Evolutionary conservation across 345 rosid genomes (phyloP).

Genomic region (Moringa oleifera): DNA sequence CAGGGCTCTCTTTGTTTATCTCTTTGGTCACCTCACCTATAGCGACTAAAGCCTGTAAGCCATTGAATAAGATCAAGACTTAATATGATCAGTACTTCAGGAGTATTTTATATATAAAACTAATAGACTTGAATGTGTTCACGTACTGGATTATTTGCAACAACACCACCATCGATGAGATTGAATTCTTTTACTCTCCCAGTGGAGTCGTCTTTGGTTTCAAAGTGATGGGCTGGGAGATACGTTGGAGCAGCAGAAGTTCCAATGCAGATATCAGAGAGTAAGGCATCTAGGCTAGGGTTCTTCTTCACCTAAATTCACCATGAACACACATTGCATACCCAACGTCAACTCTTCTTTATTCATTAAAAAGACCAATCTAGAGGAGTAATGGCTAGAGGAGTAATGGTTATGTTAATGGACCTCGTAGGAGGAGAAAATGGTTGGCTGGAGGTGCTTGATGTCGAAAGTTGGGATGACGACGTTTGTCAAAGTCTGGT

Average conservation of each 20-base stretch:
- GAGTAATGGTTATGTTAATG: neutral
- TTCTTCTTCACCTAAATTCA: conserved; percentile 27
- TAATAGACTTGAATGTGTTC: neutral
- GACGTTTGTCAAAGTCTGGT: conserved; percentile 60
- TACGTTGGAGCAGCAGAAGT: conserved; percentile 76
- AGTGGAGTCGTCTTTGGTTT: conserved; percentile 23
- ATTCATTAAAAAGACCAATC: neutral
- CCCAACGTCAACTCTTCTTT: neutral
- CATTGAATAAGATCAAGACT: no score
- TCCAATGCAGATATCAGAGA: conserved; percentile 53
- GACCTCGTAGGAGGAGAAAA: conserved; percentile 60
- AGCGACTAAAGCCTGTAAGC: conserved; percentile 26
- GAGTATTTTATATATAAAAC: no score
- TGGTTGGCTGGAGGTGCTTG: conserved; percentile 54
- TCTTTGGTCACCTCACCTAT: conserved; percentile 37
- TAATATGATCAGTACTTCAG: no score
- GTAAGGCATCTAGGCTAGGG: conserved; percentile 36
- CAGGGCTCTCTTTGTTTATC: conserved; percentile 16
- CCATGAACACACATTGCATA: neutral
- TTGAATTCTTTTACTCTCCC: conserved; percentile 41
- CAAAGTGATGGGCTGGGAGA: conserved; percentile 44
- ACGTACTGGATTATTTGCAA: conserved; percentile 68
- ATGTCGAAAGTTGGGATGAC: conserved; percentile 80
- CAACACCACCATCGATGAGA: conserved; percentile 76
- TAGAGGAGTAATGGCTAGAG: no score